Evolutionary conservation across 163 green algal genomes (phyloP).

Genomic region (Prototheca cutis): DNA sequence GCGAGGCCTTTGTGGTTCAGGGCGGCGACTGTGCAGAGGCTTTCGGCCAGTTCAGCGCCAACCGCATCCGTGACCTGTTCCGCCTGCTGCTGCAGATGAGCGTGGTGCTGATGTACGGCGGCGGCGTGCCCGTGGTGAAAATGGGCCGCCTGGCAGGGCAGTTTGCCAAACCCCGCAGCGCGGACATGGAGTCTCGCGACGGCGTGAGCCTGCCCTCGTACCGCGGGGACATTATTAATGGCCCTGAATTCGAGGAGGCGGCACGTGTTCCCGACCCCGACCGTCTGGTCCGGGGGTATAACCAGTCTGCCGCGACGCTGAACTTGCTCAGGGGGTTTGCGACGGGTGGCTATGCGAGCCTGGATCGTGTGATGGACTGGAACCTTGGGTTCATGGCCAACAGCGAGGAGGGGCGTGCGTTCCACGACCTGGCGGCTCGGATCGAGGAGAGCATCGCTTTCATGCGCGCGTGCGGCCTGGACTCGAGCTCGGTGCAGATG

Average conservation of each 20-base stretch:
- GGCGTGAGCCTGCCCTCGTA: conserved; percentile 63
- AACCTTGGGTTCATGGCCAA: conserved; percentile 96
- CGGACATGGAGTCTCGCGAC: conserved; percentile 59
- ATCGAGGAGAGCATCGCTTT: conserved; percentile 93
- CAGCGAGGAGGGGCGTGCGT: conserved; percentile 61
- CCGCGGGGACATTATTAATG: conserved; percentile 98
- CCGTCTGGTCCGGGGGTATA: conserved; percentile 88
- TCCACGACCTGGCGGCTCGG: conserved; percentile 83
- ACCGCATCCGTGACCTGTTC: conserved; percentile 90
- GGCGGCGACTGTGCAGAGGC: conserved; percentile 94
- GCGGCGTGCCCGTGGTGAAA: conserved; percentile 92
- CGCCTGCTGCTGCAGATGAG: conserved; percentile 79
- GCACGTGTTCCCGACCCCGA: conserved; percentile 79
- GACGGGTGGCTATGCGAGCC: conserved; percentile 86
- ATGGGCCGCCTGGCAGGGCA: conserved; percentile 93
- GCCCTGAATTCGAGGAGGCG: conserved; percentile 75
- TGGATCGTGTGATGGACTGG: conserved; percentile 88
- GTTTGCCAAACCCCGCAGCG: conserved; percentile 89
- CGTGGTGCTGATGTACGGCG: conserved; percentile 92
- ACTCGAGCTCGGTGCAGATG: conserved; percentile 66
- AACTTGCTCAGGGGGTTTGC: conserved; percentile 96
- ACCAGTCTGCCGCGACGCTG: conserved; percentile 93
- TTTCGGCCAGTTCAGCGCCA: conserved; percentile 91
- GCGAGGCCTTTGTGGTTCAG: conserved; percentile 80
- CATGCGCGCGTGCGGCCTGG: conserved; percentile 89